Conservation (phyloP, 768 basidiomycete species). For the Lactifluus volemus region DNA sequence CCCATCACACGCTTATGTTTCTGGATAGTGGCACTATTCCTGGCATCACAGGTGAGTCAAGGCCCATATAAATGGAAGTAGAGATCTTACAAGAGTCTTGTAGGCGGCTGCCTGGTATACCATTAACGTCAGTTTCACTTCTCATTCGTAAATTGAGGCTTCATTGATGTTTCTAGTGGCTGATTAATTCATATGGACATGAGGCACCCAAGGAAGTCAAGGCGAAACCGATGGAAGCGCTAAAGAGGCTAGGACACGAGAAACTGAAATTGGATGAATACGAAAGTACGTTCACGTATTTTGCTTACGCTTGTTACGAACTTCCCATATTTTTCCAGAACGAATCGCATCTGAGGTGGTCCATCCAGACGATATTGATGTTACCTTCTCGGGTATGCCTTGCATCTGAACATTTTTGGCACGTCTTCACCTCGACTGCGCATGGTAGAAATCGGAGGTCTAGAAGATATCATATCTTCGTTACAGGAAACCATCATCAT, state of each 20-base stretch:
- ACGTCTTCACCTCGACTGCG: not conserved
- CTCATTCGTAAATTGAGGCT: not conserved
- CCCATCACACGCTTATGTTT: not conserved
- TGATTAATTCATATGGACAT: slow-evolving; percentile 41
- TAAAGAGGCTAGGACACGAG: slow-evolving; percentile 63
- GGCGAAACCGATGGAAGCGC: slow-evolving; percentile 58
- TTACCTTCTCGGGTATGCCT: slow-evolving; percentile 59
- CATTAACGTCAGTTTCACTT: slow-evolving; percentile 43
- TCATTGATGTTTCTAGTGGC: slow-evolving; percentile 42
- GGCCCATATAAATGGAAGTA: not conserved
- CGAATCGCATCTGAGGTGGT: slow-evolving; percentile 90
- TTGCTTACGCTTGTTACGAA: not conserved
- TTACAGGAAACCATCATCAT: slow-evolving; percentile 94
- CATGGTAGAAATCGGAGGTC: slow-evolving; percentile 75
- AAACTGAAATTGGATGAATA: slow-evolving; percentile 82
- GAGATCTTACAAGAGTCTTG: not conserved
- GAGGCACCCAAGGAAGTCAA: slow-evolving; percentile 53
- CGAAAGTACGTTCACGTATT: slow-evolving; percentile 52
- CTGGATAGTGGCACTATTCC: slow-evolving; percentile 34
- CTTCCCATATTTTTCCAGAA: slow-evolving; percentile 33
- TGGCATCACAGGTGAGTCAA: slow-evolving; percentile 42
- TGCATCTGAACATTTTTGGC: not conserved
- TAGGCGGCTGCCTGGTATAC: slow-evolving; percentile 79
- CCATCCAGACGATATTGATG: slow-evolving; percentile 79
- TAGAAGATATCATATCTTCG: slow-evolving; percentile 82